These are phyloP conservation scores for Penicillium corylophilum DNA, from an alignment of 2,329 filamentous ascomycete species.

Conservation along the genomic window DNA sequence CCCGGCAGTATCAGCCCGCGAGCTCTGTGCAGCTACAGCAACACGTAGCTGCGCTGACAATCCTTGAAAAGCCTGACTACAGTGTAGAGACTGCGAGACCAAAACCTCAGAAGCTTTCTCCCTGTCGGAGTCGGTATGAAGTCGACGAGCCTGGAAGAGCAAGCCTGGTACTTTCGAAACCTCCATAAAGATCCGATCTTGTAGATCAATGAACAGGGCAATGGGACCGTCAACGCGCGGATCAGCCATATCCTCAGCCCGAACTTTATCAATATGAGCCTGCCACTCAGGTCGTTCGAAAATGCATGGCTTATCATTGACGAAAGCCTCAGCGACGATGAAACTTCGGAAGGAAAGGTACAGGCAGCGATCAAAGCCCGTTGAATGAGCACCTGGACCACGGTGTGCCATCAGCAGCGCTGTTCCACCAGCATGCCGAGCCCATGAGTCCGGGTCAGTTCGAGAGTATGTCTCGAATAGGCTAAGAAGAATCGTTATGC, in stretches of 20 bases:
- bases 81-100: constrained; percentile 2
- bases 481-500: constrained; percentile 34
- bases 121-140: background rate
- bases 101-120: background rate
- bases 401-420: constrained; percentile 32
- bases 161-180: constrained; percentile 24
- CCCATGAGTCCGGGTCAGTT: constrained; percentile 33
- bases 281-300: constrained; percentile 34
- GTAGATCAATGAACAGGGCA: constrained; percentile 24
- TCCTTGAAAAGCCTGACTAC: constrained; percentile 3
- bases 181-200: constrained; percentile 26
- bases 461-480: constrained; percentile 37
- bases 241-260: constrained; percentile 26
- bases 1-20: background rate
- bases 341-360: constrained; percentile 38
- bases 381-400: constrained; percentile 29
- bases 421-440: constrained; percentile 34
- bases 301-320: constrained; percentile 31
- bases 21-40: constrained; percentile 12
- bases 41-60: constrained; percentile 16
- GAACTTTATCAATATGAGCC: constrained; percentile 25
- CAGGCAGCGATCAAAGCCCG: constrained; percentile 32
- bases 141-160: constrained; percentile 12
- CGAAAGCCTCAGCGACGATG: constrained; percentile 33
- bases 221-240: constrained; percentile 19